Conservation (phyloP, 257 asterid species). For the Capsicum baccatum region DNA sequence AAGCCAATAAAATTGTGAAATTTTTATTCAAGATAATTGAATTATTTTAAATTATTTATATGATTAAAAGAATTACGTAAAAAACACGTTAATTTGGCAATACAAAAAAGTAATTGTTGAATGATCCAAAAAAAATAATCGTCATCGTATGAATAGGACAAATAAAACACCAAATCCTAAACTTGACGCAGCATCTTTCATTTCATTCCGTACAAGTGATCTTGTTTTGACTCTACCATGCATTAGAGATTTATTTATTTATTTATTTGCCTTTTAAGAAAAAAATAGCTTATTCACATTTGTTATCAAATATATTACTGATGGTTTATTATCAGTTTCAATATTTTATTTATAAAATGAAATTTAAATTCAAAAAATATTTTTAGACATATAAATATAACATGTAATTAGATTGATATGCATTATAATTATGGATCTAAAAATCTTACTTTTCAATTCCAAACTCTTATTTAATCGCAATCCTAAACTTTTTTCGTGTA, state of each 20-base stretch:
- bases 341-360: neutral
- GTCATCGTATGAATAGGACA: neutral
- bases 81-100: neutral
- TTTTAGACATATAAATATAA: neutral
- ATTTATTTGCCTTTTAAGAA: neutral
- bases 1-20: too few relatives aligned
- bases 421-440: too few relatives aligned
- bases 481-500: neutral
- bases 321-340: neutral
- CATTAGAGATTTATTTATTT: conserved; percentile 1
- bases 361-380: neutral
- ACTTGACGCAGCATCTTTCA: neutral
- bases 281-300: neutral
- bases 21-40: neutral
- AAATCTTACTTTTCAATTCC: neutral
- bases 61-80: neutral
- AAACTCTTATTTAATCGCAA: neutral
- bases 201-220: neutral
- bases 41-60: neutral
- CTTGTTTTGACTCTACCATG: neutral
- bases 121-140: neutral
- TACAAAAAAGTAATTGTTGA: neutral
- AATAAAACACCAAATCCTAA: neutral
- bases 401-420: neutral
- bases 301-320: neutral